Conservation (phyloP, 139 green algal species). For the Yamagishiella unicocca region DNA sequence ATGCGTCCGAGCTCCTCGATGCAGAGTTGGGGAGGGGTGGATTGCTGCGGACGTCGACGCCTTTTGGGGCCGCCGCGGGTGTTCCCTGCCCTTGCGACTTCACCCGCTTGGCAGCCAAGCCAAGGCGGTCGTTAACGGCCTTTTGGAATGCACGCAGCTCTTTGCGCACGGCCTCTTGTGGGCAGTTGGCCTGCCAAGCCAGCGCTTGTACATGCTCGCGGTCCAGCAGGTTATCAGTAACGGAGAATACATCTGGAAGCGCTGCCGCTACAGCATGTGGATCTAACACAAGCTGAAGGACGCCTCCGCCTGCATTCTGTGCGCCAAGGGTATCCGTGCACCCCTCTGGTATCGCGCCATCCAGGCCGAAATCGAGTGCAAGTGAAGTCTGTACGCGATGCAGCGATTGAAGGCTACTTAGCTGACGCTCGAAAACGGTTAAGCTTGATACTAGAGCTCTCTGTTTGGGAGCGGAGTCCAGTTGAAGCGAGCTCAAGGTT, state of each 20-base stretch:
- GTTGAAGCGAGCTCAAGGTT: background rate
- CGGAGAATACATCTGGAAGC: slow-evolving; percentile 4
- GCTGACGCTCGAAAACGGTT: background rate
- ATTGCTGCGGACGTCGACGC: too few species aligned
- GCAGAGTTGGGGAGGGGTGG: too few species aligned
- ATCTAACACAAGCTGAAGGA: background rate
- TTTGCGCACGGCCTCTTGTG: slow-evolving; percentile 21
- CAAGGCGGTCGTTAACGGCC: background rate
- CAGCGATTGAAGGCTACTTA: background rate
- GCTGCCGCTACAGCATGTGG: background rate
- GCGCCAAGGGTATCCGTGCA: background rate
- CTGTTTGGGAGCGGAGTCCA: background rate
- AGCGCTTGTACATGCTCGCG: slow-evolving; percentile 13
- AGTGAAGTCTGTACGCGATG: background rate
- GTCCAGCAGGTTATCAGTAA: background rate
- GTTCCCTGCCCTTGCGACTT: background rate
- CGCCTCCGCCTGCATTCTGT: too few species aligned
- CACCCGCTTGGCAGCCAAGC: background rate
- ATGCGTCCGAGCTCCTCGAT: too few species aligned
- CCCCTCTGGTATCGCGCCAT: background rate
- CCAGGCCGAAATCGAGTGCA: background rate
- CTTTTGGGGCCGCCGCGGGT: too few species aligned
- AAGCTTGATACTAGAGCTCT: background rate
- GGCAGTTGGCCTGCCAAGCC: background rate
- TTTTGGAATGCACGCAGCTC: slow-evolving; percentile 24